Conservation (phyloP, 345 rosid genomes). For the Eucalyptus curtisii region DNA sequence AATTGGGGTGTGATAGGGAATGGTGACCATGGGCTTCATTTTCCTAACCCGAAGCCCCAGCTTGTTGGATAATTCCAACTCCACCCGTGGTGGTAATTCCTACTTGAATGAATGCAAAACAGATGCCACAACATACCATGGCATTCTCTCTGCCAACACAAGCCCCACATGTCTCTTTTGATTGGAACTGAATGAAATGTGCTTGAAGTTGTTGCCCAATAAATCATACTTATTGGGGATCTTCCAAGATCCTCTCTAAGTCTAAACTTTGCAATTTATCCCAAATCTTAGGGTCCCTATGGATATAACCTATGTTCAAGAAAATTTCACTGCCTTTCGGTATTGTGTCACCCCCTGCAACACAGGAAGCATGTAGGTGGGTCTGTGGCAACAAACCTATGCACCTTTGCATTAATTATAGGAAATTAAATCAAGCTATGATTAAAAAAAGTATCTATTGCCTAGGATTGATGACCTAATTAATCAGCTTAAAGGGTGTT, state of each 20-base stretch:
- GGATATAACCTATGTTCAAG: background rate
- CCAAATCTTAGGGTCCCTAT: background rate
- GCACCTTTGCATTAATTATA: too few species aligned
- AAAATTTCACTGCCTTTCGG: background rate
- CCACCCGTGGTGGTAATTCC: background rate
- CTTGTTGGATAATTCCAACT: background rate
- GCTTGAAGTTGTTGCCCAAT: background rate
- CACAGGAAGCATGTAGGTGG: background rate
- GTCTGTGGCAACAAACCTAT: background rate
- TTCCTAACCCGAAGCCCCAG: background rate
- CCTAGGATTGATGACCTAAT: too few species aligned
- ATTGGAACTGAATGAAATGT: background rate
- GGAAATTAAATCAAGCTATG: too few species aligned
- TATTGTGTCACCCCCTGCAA: background rate
- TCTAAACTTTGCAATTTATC: background rate
- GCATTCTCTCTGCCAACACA: background rate
- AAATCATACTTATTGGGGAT: background rate
- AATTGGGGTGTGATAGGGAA: background rate
- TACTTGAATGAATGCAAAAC: background rate
- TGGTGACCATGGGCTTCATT: background rate
- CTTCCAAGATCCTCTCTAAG: background rate
- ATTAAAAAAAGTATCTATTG: too few species aligned
- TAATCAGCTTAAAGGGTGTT: too few species aligned
- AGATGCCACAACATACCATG: background rate
- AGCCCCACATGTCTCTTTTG: background rate